These are phyloP conservation scores for Anthracocystis setariae DNA, from an alignment of 1,284 basidiomycete genomes.

Conservation along the genomic window DNA sequence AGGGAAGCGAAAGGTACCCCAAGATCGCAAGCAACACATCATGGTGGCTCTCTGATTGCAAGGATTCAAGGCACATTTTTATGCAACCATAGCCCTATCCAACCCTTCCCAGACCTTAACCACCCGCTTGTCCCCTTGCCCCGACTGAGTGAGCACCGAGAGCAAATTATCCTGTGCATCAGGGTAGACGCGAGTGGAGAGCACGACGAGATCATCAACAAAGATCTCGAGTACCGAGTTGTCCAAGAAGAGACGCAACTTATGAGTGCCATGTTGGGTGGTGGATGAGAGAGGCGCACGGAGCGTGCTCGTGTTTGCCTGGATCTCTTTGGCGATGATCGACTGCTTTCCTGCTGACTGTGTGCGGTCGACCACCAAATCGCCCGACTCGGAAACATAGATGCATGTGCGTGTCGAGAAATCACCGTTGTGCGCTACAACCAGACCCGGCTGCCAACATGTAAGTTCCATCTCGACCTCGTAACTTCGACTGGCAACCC, in stretches of 20 bases:
- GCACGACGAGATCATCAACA: slow-evolving; percentile 44
- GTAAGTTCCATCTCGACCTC: slow-evolving; percentile 33
- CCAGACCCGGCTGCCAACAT: slow-evolving; percentile 16
- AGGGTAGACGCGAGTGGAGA: slow-evolving; percentile 53
- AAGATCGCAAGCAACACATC: too few relatives aligned
- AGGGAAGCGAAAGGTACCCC: background rate
- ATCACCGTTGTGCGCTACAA: slow-evolving; percentile 40
- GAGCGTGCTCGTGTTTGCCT: slow-evolving; percentile 38
- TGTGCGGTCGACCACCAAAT: slow-evolving; percentile 41
- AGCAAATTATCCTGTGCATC: slow-evolving; percentile 24
- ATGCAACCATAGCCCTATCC: slow-evolving; percentile 19
- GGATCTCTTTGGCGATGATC: slow-evolving; percentile 23
- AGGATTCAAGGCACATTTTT: background rate
- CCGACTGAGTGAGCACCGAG: slow-evolving; percentile 16
- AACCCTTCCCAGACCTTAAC: slow-evolving; percentile 36
- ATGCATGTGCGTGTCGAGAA: slow-evolving; percentile 25
- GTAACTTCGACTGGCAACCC: slow-evolving; percentile 21
- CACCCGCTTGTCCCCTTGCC: background rate
- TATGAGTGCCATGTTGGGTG: slow-evolving; percentile 4
- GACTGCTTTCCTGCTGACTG: slow-evolving; percentile 20
- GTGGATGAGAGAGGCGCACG: slow-evolving; percentile 11
- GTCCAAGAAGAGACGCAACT: slow-evolving; percentile 49
- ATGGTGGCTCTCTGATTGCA: background rate
- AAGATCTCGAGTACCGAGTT: slow-evolving; percentile 58
- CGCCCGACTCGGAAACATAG: slow-evolving; percentile 15